phyloP scores from a whole-genome alignment of 257 asterid genomes.

The Solanum chilense region DNA sequence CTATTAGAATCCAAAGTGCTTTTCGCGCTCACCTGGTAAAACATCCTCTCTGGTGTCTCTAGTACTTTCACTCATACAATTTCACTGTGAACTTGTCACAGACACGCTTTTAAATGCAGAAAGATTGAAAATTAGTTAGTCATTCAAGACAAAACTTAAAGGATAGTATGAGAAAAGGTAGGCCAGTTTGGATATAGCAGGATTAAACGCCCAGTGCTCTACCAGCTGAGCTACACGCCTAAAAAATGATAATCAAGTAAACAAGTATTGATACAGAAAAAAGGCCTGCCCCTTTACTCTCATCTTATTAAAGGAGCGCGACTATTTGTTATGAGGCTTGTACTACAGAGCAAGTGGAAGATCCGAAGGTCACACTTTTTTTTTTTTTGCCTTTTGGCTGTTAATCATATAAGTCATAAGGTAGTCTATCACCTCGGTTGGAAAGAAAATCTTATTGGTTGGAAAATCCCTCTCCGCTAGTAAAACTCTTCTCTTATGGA shows the following conservation, averaged over 20 bases:
- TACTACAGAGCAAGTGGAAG: not conserved
- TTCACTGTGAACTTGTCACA: not conserved
- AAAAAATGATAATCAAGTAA: not conserved
- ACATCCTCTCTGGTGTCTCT: not conserved
- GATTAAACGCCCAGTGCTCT: not conserved
- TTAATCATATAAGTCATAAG: not conserved
- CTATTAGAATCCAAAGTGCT: constrained; percentile 53
- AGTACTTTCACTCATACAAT: not conserved
- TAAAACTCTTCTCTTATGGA: not conserved
- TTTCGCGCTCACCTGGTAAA: constrained; percentile 73
- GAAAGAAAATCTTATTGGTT: not conserved
- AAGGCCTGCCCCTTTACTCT: not conserved
- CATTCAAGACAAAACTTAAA: not conserved
- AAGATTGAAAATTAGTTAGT: not conserved
- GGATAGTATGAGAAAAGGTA: not conserved
- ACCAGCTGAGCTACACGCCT: not conserved
- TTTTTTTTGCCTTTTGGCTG: not conserved
- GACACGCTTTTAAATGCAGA: not conserved
- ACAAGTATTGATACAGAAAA: not conserved
- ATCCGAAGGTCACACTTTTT: not conserved
- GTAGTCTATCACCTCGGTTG: not conserved
- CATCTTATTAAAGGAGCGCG: not conserved
- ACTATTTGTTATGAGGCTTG: not conserved
- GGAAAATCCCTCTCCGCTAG: not conserved
- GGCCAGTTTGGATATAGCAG: not conserved